phyloP scores from a whole-genome alignment of 1,139 yeast species.

The Geotrichum klebahnii region DNA sequence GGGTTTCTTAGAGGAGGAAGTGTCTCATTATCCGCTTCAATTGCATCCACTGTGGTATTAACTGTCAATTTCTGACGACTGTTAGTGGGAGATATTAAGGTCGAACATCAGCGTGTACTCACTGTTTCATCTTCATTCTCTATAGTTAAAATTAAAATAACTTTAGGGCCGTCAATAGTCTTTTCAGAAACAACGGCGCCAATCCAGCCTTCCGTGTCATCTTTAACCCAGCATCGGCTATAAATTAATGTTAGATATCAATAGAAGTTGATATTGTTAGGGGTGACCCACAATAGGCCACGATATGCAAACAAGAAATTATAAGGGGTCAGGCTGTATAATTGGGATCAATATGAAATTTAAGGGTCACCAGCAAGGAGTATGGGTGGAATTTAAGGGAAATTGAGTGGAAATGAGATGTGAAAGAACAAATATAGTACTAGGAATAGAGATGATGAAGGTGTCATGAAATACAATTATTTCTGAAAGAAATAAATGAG shows the following conservation, averaged over 20 bases:
- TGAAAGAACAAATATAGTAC: too few species aligned
- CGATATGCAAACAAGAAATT: not conserved
- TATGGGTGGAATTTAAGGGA: too few species aligned
- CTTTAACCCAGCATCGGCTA: conserved; percentile 91
- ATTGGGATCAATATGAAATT: not conserved
- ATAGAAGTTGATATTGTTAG: not conserved
- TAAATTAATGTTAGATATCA: not conserved
- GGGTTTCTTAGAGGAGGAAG: conserved; percentile 86
- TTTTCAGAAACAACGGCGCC: conserved; percentile 71
- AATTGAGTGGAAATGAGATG: too few species aligned
- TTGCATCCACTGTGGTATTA: conserved; percentile 39
- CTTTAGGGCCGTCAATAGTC: conserved; percentile 47
- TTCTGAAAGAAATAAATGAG: too few species aligned
- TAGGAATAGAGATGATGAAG: too few species aligned
- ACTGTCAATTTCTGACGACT: conserved; percentile 27
- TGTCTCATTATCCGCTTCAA: conserved; percentile 44
- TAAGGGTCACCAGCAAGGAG: not conserved
- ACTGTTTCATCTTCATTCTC: conserved; percentile 53
- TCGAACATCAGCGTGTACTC: conserved; percentile 19
- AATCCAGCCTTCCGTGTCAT: conserved; percentile 83
- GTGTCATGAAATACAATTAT: too few species aligned
- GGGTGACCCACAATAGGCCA: not conserved
- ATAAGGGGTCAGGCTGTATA: not conserved
- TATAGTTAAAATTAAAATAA: conserved; percentile 50
- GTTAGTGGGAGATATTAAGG: not conserved